Evolutionary conservation across 805 yeast species (phyloP).

Genomic region (Yarrowia sp.): DNA sequence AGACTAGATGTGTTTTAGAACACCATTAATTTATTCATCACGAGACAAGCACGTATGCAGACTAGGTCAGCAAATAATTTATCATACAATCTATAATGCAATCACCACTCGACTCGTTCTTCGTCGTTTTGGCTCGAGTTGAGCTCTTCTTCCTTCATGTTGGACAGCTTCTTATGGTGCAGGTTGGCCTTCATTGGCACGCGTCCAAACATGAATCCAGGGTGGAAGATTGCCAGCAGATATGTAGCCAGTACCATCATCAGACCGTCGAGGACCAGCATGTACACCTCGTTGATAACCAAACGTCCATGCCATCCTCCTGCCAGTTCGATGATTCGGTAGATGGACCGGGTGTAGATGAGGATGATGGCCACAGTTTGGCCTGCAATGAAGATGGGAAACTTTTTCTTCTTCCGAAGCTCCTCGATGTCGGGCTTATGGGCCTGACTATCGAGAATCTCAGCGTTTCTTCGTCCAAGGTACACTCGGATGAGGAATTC

Average conservation of each 20-base stretch:
- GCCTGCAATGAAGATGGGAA: constrained; percentile 29
- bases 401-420: constrained; percentile 26
- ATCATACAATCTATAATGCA: constrained; percentile 17
- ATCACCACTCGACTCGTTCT: not conserved
- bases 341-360: constrained; percentile 64
- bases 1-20: not conserved
- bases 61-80: too few relatives aligned
- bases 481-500: constrained; percentile 38
- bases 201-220: constrained; percentile 43
- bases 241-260: constrained; percentile 53
- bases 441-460: not conserved
- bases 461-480: constrained; percentile 17
- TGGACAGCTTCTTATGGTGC: not conserved
- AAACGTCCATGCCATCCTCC: constrained; percentile 69
- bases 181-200: constrained; percentile 15
- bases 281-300: constrained; percentile 56
- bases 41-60: too few relatives aligned
- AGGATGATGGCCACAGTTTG: constrained; percentile 44
- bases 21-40: not conserved
- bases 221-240: constrained; percentile 54
- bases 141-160: constrained; percentile 5
- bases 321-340: constrained; percentile 66
- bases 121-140: not conserved
- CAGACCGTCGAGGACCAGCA: constrained; percentile 58
- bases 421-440: not conserved